Base-by-base conservation (phyloP, 306 rosid genomes). In the Fragaria ananassa region DNA sequence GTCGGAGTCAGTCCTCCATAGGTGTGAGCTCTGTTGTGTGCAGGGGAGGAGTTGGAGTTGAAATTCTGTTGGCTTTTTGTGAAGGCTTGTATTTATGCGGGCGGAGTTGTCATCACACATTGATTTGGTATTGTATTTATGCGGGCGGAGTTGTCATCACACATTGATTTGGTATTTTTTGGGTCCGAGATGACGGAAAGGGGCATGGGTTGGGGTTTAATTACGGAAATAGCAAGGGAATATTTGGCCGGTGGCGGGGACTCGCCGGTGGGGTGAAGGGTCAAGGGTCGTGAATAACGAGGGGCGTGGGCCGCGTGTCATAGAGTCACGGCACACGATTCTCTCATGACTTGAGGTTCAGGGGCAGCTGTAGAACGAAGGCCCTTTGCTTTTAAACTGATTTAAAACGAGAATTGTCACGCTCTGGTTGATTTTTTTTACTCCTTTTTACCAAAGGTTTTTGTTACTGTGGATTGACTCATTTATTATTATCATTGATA, bases 51-150 rank as follows among this genome's bases (percentile, higher is more conserved):
- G 34, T 41, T 35, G 53, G 35, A 21, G 65, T 17, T 62, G 60
- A 57, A 29, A 62, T 27, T 49, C 49, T 68, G 53, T 70, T 39
- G 70, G 72, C 77, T 50, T 72, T 72, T 78, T 66, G 31, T 41
- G 77, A 4, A 5, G 68, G 7, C 0, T 45, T 81, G 80, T 25
- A 66, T 44, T 61, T 29, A 68, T 18, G 74, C 41, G 61, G 80
- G 81, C 84, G 83, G 76, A 75, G 85, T 18, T 37, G 37, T 86
- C 49, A 19, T 74, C 91, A 70, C 89, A 65, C 83, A 44, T 74
- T 65, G 62, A 61, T 71, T 61, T 82, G 87, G 50, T 13, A 31
- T 53, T 29, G 27, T 25, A 66, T 44, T 61, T 29, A 68, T 18
- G 74, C 41, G 61, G 80, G 81, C 84, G 83, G 76, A 75, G 85